phyloP scores from a whole-genome alignment of 306 rosid genomes.

The Cicer arietinum region DNA sequence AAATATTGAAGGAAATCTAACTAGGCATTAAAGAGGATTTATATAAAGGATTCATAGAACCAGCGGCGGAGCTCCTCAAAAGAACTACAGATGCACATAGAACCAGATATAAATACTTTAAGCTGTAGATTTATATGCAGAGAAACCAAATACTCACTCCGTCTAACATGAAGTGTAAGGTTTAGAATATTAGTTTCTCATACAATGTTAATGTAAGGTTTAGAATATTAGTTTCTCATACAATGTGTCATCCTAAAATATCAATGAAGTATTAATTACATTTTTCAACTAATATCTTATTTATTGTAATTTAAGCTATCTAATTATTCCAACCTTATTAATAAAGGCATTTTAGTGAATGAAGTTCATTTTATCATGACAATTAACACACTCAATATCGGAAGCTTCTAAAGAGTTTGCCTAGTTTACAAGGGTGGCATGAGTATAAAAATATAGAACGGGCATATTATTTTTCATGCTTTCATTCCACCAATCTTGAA shows the following conservation, averaged over 20 bases:
- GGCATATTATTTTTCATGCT: slow-evolving; percentile 4
- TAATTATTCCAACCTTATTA: no score
- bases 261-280: no score
- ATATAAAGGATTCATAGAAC: slow-evolving; percentile 13
- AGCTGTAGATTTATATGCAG: background rate
- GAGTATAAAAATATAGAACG: background rate
- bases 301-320: no score
- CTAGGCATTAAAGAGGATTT: background rate
- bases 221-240: no score
- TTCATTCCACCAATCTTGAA: slow-evolving; percentile 12
- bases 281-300: no score
- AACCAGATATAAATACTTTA: background rate
- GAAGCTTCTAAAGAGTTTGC: background rate
- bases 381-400: background rate
- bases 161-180: no score
- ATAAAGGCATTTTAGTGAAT: no score
- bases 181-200: no score
- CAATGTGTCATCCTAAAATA: no score
- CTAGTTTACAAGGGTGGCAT: slow-evolving; percentile 9
- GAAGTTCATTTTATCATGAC: no score
- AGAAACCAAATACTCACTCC: background rate
- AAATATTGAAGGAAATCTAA: background rate
- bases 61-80: background rate
- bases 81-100: background rate
- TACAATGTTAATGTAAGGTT: no score